Evolutionary conservation across 1,284 basidiomycete genomes (phyloP), one percentile per base, ranked within the genome.

Genomic region (Tilletia indica): DNA sequence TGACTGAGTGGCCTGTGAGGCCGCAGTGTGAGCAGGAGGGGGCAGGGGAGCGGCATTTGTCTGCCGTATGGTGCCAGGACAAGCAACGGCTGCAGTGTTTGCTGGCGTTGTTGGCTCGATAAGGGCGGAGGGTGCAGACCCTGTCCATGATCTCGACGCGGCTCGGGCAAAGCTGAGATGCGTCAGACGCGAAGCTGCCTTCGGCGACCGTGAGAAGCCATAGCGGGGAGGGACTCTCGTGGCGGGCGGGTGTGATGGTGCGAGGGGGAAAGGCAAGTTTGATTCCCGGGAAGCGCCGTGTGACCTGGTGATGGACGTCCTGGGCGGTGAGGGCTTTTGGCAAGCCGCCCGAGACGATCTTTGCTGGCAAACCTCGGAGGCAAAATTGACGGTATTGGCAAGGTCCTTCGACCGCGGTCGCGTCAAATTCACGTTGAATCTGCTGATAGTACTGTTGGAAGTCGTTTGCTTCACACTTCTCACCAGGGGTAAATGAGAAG

Each of bases 71-170:
- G 16, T n/a, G n/a, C n/a, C n/a, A n/a, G n/a, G n/a, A n/a, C n/a
- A n/a, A n/a, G n/a, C n/a, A n/a, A n/a, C n/a, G 25, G 58, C 58
- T 34, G 36, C 58, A 61, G 9, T 61, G 58, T 16, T 31, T 61
- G 58, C 58, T 61, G 21, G 58, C 58, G 58, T 61, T 61, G 58
- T 12, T 31, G 58, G 3, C 5, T 5, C 58, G n/a, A 36, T 61
- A 61, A 34, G 58, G 5, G 6, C 58, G 58, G 5, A 61, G 9
- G n/a, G 3, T 31, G 58, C 58, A 61, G 58, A 31, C 58, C 6
- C 58, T n/a, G 58, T 61, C 58, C 6, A 61, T 12, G 58, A 61
- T 3, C 3, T 14, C 16, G 5, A 61, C 3, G 12, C 5, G 6
- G 58, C 21, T 6, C 25, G 58, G 25, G 21, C 3, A 3, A 12